Percentiles rank a stretch among this genome's conserved stretches.
Conservation (phyloP, 2,329 filamentous ascomycete genomes). For the Pezicula neosporulosa region DNA sequence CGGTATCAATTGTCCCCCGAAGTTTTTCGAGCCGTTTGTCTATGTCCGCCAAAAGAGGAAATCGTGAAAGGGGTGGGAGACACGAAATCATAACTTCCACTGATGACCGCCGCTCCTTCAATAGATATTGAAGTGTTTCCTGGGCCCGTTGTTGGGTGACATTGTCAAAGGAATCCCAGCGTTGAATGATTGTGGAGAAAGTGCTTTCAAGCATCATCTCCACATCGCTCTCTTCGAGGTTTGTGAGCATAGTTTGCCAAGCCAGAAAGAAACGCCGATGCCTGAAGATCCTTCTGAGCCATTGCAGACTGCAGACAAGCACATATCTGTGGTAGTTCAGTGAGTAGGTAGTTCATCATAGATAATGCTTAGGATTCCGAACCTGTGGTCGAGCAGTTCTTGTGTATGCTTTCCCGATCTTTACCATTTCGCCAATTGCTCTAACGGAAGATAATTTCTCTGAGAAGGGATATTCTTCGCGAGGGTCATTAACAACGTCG, state of each 20-base stretch:
- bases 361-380: constrained; percentile 44
- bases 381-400: constrained; percentile 83
- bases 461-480: constrained; percentile 49
- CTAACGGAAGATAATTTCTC: constrained; percentile 77
- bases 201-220: constrained; percentile 81
- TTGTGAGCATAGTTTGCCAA: constrained; percentile 76
- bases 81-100: constrained; percentile 67
- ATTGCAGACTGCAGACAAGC: constrained; percentile 89
- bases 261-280: constrained; percentile 77
- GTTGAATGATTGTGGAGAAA: constrained; percentile 78
- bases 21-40: constrained; percentile 63
- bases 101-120: constrained; percentile 33
- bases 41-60: constrained; percentile 65
- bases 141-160: constrained; percentile 57
- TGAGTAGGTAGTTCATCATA: not conserved
- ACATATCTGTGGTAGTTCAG: constrained; percentile 58
- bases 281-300: constrained; percentile 68
- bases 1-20: constrained; percentile 61
- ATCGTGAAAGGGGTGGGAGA: constrained; percentile 72
- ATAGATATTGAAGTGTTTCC: constrained; percentile 51
- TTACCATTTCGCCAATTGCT: constrained; percentile 86
- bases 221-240: constrained; percentile 75
- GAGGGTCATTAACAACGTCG: constrained; percentile 69
- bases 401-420: constrained; percentile 67
- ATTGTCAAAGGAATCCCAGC: constrained; percentile 69